phyloP scores from a whole-genome alignment of 352 stramenopile species.

The Thalassiosira sp. region DNA sequence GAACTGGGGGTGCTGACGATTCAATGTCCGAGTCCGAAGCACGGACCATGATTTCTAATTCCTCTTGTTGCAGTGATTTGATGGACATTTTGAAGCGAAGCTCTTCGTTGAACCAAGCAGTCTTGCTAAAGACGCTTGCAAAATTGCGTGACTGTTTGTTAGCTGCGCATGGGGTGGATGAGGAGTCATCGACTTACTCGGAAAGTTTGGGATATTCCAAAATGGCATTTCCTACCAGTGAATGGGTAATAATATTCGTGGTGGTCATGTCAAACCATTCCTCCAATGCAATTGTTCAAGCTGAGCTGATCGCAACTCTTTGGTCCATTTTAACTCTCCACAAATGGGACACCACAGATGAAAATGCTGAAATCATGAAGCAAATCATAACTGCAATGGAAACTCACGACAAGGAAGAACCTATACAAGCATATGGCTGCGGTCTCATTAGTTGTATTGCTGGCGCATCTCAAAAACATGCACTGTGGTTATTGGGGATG shows the following conservation, averaged over 20 bases:
- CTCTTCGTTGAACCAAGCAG: slow-evolving; percentile 5
- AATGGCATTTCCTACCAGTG: slow-evolving; percentile 6
- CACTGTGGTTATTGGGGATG: slow-evolving; percentile 19
- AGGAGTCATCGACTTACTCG: not conserved
- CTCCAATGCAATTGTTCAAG: slow-evolving; percentile 28
- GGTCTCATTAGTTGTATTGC: slow-evolving; percentile 38
- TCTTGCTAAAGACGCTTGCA: slow-evolving; percentile 16
- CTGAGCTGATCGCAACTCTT: slow-evolving; percentile 28
- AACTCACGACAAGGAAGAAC: slow-evolving; percentile 21
- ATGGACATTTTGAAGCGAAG: slow-evolving; percentile 30
- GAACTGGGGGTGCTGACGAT: too few relatives aligned
- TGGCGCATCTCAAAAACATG: slow-evolving; percentile 18
- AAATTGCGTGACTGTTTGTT: slow-evolving; percentile 13
- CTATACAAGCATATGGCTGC: slow-evolving; percentile 40
- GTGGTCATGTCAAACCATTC: slow-evolving; percentile 23
- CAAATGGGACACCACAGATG: slow-evolving; percentile 16
- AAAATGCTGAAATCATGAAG: slow-evolving; percentile 34
- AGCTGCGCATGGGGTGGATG: not conserved
- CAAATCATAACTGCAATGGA: slow-evolving; percentile 36
- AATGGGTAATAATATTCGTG: slow-evolving; percentile 34
- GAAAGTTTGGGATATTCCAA: not conserved
- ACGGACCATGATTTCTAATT: slow-evolving; percentile 13
- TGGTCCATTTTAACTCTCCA: slow-evolving; percentile 32
- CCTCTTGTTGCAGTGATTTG: slow-evolving; percentile 24
- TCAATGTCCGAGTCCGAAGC: slow-evolving; percentile 7